These are phyloP conservation scores for Scalesia atractyloides DNA, from an alignment of 129 eudicot species.

Conservation along the genomic window DNA sequence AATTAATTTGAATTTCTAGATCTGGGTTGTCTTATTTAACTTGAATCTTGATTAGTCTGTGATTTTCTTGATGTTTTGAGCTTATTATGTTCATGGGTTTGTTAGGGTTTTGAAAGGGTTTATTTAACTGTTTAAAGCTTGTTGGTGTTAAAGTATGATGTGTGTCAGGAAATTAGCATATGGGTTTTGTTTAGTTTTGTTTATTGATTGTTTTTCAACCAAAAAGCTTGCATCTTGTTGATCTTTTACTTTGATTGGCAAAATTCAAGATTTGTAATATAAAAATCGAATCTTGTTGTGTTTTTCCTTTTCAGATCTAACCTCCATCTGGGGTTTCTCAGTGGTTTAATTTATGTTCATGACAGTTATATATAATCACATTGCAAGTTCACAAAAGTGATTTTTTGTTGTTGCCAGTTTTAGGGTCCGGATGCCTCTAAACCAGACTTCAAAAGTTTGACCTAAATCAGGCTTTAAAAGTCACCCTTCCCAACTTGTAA, in stretches of 20 bases:
- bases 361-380: slow-evolving; percentile 11
- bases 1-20: slow-evolving; percentile 27
- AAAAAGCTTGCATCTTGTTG: slow-evolving; percentile 20
- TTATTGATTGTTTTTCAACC: not conserved
- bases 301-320: slow-evolving; percentile 41
- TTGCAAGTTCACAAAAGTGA: slow-evolving; percentile 11
- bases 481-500: slow-evolving; percentile 2
- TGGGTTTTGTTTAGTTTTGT: slow-evolving; percentile 21
- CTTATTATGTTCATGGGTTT: slow-evolving; percentile 9
- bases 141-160: not conserved
- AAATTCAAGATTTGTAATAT: not conserved
- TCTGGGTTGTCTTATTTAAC: slow-evolving; percentile 35
- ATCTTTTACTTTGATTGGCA: not conserved
- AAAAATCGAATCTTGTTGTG: slow-evolving; percentile 7
- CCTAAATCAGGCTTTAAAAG: slow-evolving; percentile 42
- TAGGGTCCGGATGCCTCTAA: not conserved
- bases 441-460: slow-evolving; percentile 35
- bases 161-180: slow-evolving; percentile 20
- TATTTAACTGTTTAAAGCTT: slow-evolving; percentile 18
- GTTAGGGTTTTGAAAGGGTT: slow-evolving; percentile 41
- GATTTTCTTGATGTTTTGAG: not conserved
- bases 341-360: slow-evolving; percentile 24
- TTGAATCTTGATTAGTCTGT: slow-evolving; percentile 33
- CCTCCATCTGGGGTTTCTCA: slow-evolving; percentile 20
- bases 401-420: too few species aligned